Evolutionary conservation across 345 rosid genomes (phyloP), one percentile per base, ranked within the genome.

Genomic region (Citrus trifoliata): DNA sequence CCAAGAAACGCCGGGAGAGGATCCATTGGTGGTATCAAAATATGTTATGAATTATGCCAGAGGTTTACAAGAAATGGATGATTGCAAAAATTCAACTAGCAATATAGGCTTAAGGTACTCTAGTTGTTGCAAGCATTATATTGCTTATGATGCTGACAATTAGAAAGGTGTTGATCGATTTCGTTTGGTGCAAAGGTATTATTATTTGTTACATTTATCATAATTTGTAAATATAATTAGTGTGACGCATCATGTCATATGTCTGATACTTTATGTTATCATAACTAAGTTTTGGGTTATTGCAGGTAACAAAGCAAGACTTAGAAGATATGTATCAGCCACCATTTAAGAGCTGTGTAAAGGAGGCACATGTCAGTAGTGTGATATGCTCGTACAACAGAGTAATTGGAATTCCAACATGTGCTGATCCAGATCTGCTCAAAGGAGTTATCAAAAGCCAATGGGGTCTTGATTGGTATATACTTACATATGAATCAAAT

Each of bases 361-460:
- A 80, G 70, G 88, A 87, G 16, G 83, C 81, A 42, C 69, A 77
- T 14, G 89, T 72, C 0, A 82, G 86, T 18, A 76, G 91, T 42
- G 82, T 86, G 9, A 86, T 83, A 87, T 88, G 88, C 51, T 80
- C 89, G 18, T 88, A 87, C 74, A 86, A 83, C 61, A 48, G 85
- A 24, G 87, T 87, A 18, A 88, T 87, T 10, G 85, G 87, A 5
- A 27, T 81, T 74, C 89, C 85, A 7, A 78, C 86, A 12, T 83
- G 85, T 78, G 88, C 86, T 27, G 83, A 85, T 51, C 81, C 83
- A 5, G 59, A 84, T 24, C 70, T 86, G 22, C 87, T 85, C 27
- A 53, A 82, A 79, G 86, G 86, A 10, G 30, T 79, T 6, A 35
- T 83, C 61, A 78, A 88, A 74, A 80, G 32, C 37, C 82, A 82